Evolutionary conservation across 345 rosid species (phyloP), one percentile per base, ranked within the genome.

Genomic region (Boechera divaricarpa): DNA sequence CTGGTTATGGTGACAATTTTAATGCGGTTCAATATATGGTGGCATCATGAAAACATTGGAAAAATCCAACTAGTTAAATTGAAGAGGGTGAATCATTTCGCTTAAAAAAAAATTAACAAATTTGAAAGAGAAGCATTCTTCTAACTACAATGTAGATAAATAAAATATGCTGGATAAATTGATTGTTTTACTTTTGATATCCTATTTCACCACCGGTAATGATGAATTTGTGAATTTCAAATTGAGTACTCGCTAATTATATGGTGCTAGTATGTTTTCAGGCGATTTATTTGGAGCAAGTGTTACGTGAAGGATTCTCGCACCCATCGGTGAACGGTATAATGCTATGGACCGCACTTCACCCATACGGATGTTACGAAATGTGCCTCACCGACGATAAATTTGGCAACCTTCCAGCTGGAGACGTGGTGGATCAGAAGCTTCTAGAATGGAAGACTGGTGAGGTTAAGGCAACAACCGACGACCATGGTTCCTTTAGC

Each of bases 281-380:
- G 95, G 97, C 86, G 12, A 12, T 69, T 3, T 87, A 88, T 74
- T 82, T 90, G 16, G 97, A 94, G 39, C 84, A 89, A 81, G 97
- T 90, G 32, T 16, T 90, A 64, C 86, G 89, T 66, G 98, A 94
- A 83, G 98, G 97, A 29, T 94, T 86, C 77, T 94, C 97, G 3
- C 97, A 90, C 68, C 97, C 92, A 32, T 80, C 90, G 0, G 84
- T 94, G 75, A 76, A 86, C n/a, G 95, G 98, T 70, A 94, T 94
- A 12, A 85, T 91, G 84, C 84, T 89, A 4, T 94, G 97, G 98
- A 86, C 96, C 0, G 97, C 98, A 28, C 82, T 94, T 10, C 89
- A 89, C 67, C 84, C 91, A 1, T 15, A 82, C 0, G 97, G 95
- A n/a, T 94, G 97, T 55, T 94, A 91, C 80, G 84, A 83, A 61